These are phyloP conservation scores for Crepidotus variabilis DNA, from an alignment of 768 basidiomycete species.

Conservation along the genomic window DNA sequence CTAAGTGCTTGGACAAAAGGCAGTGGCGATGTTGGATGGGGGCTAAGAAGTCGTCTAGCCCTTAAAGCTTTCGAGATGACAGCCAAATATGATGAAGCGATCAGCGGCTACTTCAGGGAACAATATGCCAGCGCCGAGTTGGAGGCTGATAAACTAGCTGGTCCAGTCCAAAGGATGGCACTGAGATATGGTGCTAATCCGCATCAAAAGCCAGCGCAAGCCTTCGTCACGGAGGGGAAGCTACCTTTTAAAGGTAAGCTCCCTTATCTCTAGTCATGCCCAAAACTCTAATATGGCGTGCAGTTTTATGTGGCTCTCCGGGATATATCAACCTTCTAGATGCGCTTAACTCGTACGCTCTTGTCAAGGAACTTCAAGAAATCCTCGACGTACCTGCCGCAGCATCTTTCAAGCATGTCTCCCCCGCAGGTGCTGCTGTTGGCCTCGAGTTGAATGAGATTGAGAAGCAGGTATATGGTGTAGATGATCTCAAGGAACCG, in stretches of 20 bases:
- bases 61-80: constrained; percentile 98
- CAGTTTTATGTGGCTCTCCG: constrained; percentile 90
- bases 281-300: constrained; percentile 1
- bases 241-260: constrained; percentile 88
- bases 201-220: constrained; percentile 98
- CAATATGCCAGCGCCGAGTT: constrained; percentile 88
- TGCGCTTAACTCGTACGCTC: constrained; percentile 93
- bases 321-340: constrained; percentile 99
- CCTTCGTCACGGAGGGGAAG: constrained; percentile 83
- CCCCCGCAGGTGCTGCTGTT: constrained; percentile 95
- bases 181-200: constrained; percentile 97
- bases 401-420: constrained; percentile 99
- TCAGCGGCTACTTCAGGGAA: constrained; percentile 94
- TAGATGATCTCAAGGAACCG: constrained; percentile 89
- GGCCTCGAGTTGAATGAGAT: constrained; percentile 77
- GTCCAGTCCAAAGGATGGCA: constrained; percentile 76
- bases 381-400: constrained; percentile 90
- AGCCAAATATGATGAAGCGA: constrained; percentile 91
- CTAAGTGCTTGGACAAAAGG: constrained; percentile 72
- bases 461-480: constrained; percentile 94
- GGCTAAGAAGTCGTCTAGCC: constrained; percentile 74
- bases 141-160: constrained; percentile 55
- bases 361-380: constrained; percentile 90
- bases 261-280: not conserved
- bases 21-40: constrained; percentile 70